Conservation (phyloP, 306 rosid species). For the Mimosa pudica region DNA sequence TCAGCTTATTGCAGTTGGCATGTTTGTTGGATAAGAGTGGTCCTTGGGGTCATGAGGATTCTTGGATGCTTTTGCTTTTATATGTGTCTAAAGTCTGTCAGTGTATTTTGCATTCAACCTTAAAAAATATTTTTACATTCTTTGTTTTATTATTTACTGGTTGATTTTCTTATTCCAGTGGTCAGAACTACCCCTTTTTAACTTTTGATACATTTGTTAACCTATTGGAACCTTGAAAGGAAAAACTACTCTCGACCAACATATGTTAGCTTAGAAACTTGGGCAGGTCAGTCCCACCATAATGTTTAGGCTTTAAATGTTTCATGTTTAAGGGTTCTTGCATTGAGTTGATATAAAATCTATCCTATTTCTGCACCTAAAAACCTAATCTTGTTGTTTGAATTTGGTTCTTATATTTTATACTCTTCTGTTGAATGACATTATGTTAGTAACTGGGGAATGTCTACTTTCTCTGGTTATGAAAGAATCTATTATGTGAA, state of each 20-base stretch:
- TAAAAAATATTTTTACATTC: neutral
- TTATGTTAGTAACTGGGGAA: neutral
- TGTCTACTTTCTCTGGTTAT: slow-evolving; percentile 3
- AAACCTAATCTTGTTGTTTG: neutral
- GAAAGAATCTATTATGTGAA: neutral
- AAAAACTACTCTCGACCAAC: neutral
- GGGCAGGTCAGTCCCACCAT: neutral
- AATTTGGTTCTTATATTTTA: slow-evolving; percentile 5
- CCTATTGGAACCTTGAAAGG: neutral
- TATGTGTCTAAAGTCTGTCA: neutral
- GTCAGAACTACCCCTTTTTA: neutral
- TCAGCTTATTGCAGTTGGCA: neutral
- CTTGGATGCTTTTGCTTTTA: neutral
- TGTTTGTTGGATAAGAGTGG: neutral
- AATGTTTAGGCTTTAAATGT: neutral
- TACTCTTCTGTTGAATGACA: neutral
- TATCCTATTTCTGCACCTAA: neutral
- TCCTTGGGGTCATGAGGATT: neutral
- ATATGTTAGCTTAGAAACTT: neutral
- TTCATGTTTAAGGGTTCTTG: neutral
- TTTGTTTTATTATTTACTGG: neutral
- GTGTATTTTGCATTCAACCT: neutral
- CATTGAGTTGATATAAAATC: neutral
- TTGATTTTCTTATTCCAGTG: neutral
- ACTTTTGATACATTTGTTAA: neutral